phyloP scores from a whole-genome alignment of 169 alveolate species.

The Eimeria mitis region DNA sequence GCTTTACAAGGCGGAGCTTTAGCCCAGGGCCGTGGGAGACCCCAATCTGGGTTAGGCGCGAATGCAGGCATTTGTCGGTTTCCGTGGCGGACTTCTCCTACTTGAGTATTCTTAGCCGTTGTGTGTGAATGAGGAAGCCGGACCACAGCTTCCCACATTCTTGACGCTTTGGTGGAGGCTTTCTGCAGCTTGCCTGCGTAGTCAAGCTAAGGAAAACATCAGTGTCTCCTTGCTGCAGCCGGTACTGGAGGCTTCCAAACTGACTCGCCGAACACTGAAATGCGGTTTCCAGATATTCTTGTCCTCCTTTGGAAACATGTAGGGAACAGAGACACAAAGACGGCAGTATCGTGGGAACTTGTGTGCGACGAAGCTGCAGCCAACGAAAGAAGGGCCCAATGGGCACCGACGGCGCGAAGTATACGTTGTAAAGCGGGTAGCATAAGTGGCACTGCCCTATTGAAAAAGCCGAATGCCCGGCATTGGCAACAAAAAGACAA shows the following conservation, averaged over 20 bases:
- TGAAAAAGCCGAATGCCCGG: not conserved
- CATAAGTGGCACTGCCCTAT: not conserved
- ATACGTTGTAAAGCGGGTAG: not conserved
- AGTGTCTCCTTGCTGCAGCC: not conserved
- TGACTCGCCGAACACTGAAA: not conserved
- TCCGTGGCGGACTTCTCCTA: conserved; percentile 30
- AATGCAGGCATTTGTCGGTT: not conserved
- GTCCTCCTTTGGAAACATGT: not conserved
- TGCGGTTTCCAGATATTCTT: not conserved
- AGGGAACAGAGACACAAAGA: not conserved
- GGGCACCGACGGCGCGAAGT: conserved; percentile 21
- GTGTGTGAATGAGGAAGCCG: not conserved
- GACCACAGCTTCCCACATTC: conserved; percentile 19
- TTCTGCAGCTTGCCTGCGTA: not conserved
- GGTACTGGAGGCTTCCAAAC: not conserved
- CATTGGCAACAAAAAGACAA: not conserved
- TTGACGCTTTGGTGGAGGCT: conserved; percentile 6
- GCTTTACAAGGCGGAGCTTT: not conserved
- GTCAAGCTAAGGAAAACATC: conserved; percentile 3
- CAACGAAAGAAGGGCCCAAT: not conserved
- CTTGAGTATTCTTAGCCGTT: not conserved
- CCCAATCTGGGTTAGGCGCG: conserved; percentile 15
- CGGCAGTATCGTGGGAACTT: not conserved
- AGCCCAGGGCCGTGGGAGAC: conserved; percentile 14
- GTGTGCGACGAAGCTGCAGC: not conserved